Evolutionary conservation across 768 basidiomycete species (phyloP).

Genomic region (Phylloporus scabripes): DNA sequence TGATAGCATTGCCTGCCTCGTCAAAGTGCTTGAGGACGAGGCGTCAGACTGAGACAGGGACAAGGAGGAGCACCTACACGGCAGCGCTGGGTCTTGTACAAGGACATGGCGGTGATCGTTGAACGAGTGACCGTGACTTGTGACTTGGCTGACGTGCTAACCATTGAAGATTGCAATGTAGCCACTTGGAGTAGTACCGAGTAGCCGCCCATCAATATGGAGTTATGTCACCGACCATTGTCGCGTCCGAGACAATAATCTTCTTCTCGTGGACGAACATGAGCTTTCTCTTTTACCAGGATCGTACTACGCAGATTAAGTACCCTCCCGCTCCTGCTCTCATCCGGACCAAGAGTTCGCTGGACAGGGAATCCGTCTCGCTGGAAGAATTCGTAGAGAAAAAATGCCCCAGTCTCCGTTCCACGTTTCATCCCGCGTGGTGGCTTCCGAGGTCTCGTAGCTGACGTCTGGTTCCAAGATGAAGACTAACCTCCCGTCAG

Average conservation of each 20-base stretch:
- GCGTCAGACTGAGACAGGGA: conserved; percentile 12
- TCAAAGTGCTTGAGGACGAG: conserved; percentile 41
- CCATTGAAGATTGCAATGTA: no score
- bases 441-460: conserved; percentile 30
- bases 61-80: conserved; percentile 34
- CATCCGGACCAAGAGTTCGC: conserved; percentile 12
- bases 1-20: conserved; percentile 36
- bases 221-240: conserved; percentile 4
- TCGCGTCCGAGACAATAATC: conserved; percentile 7
- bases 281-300: conserved; percentile 17
- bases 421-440: conserved; percentile 28
- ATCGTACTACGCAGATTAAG: conserved; percentile 14
- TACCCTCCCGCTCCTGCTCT: conserved; percentile 19
- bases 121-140: conserved; percentile 16
- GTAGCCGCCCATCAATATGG: background rate
- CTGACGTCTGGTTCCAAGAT: background rate
- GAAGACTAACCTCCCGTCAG: conserved; percentile 18
- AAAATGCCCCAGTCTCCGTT: conserved; percentile 26
- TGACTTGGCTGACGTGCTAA: conserved; percentile 7
- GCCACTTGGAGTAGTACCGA: background rate
- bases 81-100: conserved; percentile 44
- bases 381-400: conserved; percentile 30
- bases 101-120: conserved; percentile 21
- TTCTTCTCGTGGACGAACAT: conserved; percentile 6
- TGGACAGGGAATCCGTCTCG: conserved; percentile 12